Percentiles rank a stretch among this genome's conserved stretches.
phyloP scores from a whole-genome alignment of 345 rosid genomes.

The Kernera saxatilis region DNA sequence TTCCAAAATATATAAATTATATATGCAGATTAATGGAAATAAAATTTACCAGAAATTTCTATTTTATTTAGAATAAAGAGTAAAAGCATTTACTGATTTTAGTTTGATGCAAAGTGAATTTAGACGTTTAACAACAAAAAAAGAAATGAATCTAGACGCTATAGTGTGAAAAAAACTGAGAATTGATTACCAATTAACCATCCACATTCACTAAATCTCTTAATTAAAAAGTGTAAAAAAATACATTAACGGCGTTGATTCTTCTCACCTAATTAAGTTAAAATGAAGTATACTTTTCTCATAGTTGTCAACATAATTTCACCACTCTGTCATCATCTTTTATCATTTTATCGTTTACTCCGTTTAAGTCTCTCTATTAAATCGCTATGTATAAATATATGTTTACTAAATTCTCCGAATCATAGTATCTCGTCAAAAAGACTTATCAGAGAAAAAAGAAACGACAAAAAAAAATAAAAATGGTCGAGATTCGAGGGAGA shows the following conservation, averaged over 20 bases:
- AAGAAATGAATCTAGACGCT: neutral
- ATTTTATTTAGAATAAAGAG: neutral
- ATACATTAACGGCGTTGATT: neutral
- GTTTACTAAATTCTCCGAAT: neutral
- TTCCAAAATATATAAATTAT: too few species aligned
- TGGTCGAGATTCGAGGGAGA: constrained; percentile 31
- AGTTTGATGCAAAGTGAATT: neutral
- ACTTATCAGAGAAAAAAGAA: neutral
- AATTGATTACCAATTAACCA: neutral
- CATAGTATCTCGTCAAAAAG: constrained; percentile 2
- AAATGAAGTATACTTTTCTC: neutral
- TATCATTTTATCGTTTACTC: constrained; percentile 21
- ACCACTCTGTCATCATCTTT: constrained; percentile 26
- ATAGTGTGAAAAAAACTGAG: neutral
- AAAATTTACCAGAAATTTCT: too few species aligned
- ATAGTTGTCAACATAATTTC: constrained; percentile 25
- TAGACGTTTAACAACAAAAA: too few species aligned
- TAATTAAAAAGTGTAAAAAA: neutral
- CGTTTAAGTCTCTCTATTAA: neutral
- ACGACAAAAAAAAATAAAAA: neutral
- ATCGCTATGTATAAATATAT: neutral
- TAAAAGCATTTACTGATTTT: neutral
- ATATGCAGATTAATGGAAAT: too few species aligned
- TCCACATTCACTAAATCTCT: neutral
- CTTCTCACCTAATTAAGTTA: neutral